These are phyloP conservation scores for Pseudonectria buxi DNA, from an alignment of 2,329 filamentous ascomycete genomes.

Conservation along the genomic window DNA sequence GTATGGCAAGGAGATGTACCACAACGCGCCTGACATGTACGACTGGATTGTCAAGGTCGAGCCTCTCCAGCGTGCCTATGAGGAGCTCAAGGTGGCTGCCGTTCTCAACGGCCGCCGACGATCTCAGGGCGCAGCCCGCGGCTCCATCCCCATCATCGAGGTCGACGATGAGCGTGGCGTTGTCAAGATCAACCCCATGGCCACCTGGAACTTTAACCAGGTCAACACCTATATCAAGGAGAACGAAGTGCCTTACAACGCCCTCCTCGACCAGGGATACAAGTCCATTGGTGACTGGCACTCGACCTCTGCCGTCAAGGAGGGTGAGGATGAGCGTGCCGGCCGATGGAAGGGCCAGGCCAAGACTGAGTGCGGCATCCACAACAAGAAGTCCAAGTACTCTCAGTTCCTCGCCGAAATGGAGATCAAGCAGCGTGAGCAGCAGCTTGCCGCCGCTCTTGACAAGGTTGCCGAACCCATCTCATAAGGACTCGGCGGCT, in stretches of 20 bases:
- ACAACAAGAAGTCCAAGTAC: constrained; percentile 95
- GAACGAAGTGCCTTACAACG: constrained; percentile 89
- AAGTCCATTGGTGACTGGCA: constrained; percentile 99
- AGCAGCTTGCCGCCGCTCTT: constrained; percentile 23
- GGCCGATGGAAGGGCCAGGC: constrained; percentile 93
- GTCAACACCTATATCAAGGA: constrained; percentile 82
- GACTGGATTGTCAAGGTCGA: constrained; percentile 98
- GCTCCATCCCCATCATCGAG: constrained; percentile 85
- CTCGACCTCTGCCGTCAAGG: constrained; percentile 82
- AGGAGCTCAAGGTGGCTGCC: constrained; percentile 78
- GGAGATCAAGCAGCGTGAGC: constrained; percentile 59
- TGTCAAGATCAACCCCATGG: constrained; percentile 95
- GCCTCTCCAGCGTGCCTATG: constrained; percentile 85
- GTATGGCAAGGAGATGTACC: constrained; percentile 80
- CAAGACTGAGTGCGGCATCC: constrained; percentile 98
- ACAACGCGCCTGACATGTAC: constrained; percentile 80
- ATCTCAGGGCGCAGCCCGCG: constrained; percentile 88
- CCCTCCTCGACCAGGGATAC: constrained; percentile 86
- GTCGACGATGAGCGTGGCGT: constrained; percentile 80
- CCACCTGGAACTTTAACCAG: constrained; percentile 87
- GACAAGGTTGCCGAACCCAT: constrained; percentile 22
- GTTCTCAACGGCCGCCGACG: constrained; percentile 87
- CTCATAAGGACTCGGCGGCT: constrained; percentile 7
- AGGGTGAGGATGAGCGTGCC: constrained; percentile 90
- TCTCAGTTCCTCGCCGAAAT: constrained; percentile 73